Evolutionary conservation across 176 grass and related monocot species (phyloP).

Genomic region (Ensete glaucum): DNA sequence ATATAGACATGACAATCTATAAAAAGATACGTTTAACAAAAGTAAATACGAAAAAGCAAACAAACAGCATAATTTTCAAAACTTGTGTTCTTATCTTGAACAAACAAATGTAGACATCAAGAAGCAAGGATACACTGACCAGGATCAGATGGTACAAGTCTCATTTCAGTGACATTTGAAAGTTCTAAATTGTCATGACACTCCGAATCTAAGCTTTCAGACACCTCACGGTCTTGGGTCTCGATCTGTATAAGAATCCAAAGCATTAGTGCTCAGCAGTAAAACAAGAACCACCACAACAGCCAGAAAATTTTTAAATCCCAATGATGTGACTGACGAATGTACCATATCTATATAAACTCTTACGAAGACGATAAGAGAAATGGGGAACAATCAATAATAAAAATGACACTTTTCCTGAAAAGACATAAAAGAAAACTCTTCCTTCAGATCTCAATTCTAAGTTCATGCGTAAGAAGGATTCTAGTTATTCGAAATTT

Average conservation of each 20-base stretch:
- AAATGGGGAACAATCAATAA: no score
- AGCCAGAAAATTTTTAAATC: neutral
- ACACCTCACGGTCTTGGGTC: constrained; percentile 27
- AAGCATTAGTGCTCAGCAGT: neutral
- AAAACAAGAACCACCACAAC: neutral
- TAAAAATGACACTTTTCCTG: no score
- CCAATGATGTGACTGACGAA: neutral
- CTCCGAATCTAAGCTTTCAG: constrained; percentile 32
- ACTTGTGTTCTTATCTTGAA: neutral
- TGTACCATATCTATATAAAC: no score
- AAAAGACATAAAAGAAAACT: no score
- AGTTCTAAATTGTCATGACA: constrained; percentile 37
- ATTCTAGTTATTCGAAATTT: no score
- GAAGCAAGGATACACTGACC: constrained; percentile 58
- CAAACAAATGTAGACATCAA: neutral
- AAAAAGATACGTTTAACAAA: no score
- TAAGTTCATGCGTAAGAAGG: no score
- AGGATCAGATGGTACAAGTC: constrained; percentile 59
- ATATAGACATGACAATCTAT: no score
- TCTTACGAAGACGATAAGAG: no score
- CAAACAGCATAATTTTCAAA: no score
- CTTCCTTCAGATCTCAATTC: no score
- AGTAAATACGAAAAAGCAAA: no score
- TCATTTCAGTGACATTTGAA: constrained; percentile 66
- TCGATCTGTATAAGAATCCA: constrained; percentile 57